Conservation (phyloP, 202 grass and related monocot species). For the Zizania palustris region DNA sequence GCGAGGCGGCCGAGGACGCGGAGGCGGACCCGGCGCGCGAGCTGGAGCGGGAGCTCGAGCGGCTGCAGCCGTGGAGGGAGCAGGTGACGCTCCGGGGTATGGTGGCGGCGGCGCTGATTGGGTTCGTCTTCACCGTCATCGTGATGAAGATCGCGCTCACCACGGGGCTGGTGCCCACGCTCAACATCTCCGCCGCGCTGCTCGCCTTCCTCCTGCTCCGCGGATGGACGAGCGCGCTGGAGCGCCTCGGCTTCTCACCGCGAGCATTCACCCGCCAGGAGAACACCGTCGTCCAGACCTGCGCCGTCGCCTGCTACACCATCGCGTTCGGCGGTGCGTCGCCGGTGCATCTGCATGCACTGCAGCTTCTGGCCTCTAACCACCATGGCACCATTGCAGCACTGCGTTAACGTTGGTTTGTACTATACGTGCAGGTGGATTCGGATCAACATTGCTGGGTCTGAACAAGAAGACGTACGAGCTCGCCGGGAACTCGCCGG, state of each 20-base stretch:
- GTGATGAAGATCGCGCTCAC: conserved; percentile 88
- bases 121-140: conserved; percentile 77
- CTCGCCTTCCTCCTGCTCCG: conserved; percentile 73
- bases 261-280: conserved; percentile 88
- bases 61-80: conserved; percentile 62
- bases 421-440: conserved; percentile 73
- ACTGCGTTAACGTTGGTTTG: background rate
- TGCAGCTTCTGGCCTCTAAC: background rate
- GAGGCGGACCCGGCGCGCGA: conserved; percentile 40
- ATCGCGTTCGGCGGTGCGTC: conserved; percentile 71
- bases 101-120: conserved; percentile 61
- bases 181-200: conserved; percentile 90
- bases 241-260: conserved; percentile 56
- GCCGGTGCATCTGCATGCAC: background rate
- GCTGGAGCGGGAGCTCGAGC: conserved; percentile 36
- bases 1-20: background rate
- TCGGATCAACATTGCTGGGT: conserved; percentile 79
- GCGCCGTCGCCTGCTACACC: conserved; percentile 91
- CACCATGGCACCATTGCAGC: background rate
- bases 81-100: conserved; percentile 74
- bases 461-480: conserved; percentile 93
- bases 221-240: conserved; percentile 68
- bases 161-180: conserved; percentile 83
- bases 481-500: conserved; percentile 61
- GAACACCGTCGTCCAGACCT: conserved; percentile 91